Base-by-base conservation (phyloP, 352 stramenopile species). In the Phytophthora crassamura region DNA sequence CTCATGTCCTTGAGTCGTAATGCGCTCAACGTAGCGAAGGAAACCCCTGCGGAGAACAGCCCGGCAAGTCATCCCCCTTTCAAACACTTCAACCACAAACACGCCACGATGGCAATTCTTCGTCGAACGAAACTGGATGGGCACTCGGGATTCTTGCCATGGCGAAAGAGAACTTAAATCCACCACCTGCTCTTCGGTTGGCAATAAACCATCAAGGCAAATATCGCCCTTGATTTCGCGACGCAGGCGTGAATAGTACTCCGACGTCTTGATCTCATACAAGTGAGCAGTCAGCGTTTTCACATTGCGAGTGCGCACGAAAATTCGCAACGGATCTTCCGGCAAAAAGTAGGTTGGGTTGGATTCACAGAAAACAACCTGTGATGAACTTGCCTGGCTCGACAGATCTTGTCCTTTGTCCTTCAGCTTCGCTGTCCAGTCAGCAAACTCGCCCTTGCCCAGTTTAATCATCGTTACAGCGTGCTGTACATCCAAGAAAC, bases 21-120 rank as follows among this genome's bases (percentile, higher is more conserved):
- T 63, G 14, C 67, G 56, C 45, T 88, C 69, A 6, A 87, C 65
- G 35, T 84, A 69, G 15, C 75, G 78, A 16, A 90, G 64, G 59
- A 80, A 81, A 2, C 81, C 81, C 41, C 85, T 88, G 5, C 81
- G 75, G 22, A 90, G 30, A 15, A 90, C 82, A 7, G 81, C 81
- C 10, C 81, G 72, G 28, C 81, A 90, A 1, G 78, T 81, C 18
- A 74, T 69, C 28, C 78, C 74, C 20, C 81, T 82, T 42, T 84
- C 78, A 32, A 90, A 77, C 7, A 90, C 66, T 64, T 90, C 81
- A 5, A 90, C 78, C 10, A 90, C 75, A 47, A 84, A 90, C 7
- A 89, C 72, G 12, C 82, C 79, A 33, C 79, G 82, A 20, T 71
- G 51, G 34, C 12, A 11, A 9, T 67, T 46, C 20, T 40, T 48